Evolutionary conservation across 331 rosid species (phyloP).

Genomic region (Pyracantha coccinea): DNA sequence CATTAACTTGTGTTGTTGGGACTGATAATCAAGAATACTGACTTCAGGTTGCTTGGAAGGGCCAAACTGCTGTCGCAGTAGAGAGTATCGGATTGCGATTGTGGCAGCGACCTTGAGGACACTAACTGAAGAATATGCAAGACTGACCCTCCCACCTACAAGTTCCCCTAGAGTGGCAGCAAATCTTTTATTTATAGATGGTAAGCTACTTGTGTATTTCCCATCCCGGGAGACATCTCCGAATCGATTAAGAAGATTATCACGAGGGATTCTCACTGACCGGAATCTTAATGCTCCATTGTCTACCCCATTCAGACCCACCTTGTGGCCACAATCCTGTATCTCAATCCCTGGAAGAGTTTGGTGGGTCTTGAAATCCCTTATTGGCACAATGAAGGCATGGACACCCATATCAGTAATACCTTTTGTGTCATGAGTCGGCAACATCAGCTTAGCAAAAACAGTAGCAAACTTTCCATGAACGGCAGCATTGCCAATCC

Average conservation of each 20-base stretch:
- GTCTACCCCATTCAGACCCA: slow-evolving; percentile 94
- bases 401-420: slow-evolving; percentile 92
- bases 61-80: slow-evolving; percentile 96
- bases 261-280: slow-evolving; percentile 90
- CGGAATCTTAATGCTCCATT: slow-evolving; percentile 87
- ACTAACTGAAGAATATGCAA: slow-evolving; percentile 89
- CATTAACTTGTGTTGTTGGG: slow-evolving; percentile 97
- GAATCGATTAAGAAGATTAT: slow-evolving; percentile 86
- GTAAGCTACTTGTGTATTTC: slow-evolving; percentile 72
- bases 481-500: slow-evolving; percentile 99
- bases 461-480: slow-evolving; percentile 95
- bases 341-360: slow-evolving; percentile 93
- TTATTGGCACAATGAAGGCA: slow-evolving; percentile 89
- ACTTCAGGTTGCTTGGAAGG: slow-evolving; percentile 94
- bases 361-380: slow-evolving; percentile 79
- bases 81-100: slow-evolving; percentile 80
- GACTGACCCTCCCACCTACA: slow-evolving; percentile 97
- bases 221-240: slow-evolving; percentile 97
- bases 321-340: slow-evolving; percentile 92
- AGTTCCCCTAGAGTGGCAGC: slow-evolving; percentile 95
- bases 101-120: slow-evolving; percentile 77
- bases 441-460: slow-evolving; percentile 75
- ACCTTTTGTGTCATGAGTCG: slow-evolving; percentile 56
- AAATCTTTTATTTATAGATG: slow-evolving; percentile 76
- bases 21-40: slow-evolving; percentile 85